Conservation (phyloP, 202 grass and related monocot species). For the Eragrostis tef region DNA sequence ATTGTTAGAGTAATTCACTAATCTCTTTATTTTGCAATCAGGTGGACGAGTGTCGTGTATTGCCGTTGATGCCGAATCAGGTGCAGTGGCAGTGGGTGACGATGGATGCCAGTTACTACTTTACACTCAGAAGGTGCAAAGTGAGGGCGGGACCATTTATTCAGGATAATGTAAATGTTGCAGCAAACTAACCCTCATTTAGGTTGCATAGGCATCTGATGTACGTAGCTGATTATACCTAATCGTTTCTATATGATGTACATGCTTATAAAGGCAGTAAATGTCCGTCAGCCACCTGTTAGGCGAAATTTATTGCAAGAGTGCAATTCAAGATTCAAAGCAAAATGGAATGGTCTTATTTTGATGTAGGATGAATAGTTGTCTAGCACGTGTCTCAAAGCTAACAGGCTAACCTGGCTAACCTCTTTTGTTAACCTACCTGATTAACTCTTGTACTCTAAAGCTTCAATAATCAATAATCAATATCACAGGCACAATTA, state of each 20-base stretch:
- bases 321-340: no score
- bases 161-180: background rate
- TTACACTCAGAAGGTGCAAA: constrained; percentile 46
- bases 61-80: constrained; percentile 63
- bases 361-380: no score
- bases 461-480: no score
- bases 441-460: no score
- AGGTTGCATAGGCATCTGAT: background rate
- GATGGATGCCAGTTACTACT: constrained; percentile 63
- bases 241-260: background rate
- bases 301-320: no score
- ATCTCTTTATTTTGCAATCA: constrained; percentile 50
- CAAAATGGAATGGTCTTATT: no score
- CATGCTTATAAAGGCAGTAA: no score
- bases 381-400: no score
- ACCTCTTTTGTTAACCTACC: no score
- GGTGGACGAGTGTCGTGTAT: constrained; percentile 69
- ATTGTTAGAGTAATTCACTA: constrained; percentile 15
- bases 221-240: constrained; percentile 25
- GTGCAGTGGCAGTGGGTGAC: constrained; percentile 71
- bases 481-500: no score
- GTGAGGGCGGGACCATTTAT: background rate
- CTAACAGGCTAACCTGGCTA: no score
- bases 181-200: background rate
- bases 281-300: no score